These are phyloP conservation scores for Ganoderma resinaceum DNA, from an alignment of 1,284 basidiomycete species.

Conservation along the genomic window DNA sequence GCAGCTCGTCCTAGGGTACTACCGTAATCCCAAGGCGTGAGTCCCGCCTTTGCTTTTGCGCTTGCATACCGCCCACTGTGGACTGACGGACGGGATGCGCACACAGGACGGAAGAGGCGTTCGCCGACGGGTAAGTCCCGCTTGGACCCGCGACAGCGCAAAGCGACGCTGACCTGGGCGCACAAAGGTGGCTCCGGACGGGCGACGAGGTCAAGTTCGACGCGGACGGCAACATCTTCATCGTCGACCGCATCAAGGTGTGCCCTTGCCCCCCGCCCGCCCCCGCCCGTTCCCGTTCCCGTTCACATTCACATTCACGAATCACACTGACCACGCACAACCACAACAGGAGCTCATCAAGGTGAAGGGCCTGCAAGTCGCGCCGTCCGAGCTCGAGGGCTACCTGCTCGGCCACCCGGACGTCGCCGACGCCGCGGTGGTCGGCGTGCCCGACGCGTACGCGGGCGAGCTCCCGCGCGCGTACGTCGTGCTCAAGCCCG, in stretches of 20 bases:
- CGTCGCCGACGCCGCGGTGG: conserved; percentile 70
- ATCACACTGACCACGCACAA: too few species aligned
- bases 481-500: conserved; percentile 44
- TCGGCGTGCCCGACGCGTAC: conserved; percentile 55
- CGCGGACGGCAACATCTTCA: conserved; percentile 63
- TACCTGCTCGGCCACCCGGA: conserved; percentile 70
- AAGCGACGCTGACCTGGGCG: background rate
- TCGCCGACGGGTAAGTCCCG: conserved; percentile 45
- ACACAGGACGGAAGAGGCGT: conserved; percentile 62
- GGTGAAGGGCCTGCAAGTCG: conserved; percentile 42
- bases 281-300: background rate
- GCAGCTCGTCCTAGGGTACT: conserved; percentile 62
- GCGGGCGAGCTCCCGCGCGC: conserved; percentile 53
- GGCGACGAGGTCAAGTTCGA: conserved; percentile 72
- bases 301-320: too few species aligned
- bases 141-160: too few species aligned
- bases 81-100: background rate
- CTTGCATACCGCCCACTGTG: background rate
- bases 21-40: conserved; percentile 63
- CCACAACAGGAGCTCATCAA: conserved; percentile 42
- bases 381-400: conserved; percentile 55
- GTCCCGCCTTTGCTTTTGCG: conserved; percentile 43
- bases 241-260: conserved; percentile 74
- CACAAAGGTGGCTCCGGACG: conserved; percentile 62
- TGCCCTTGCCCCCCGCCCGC: too few species aligned